Conservation (phyloP, 495 filamentous ascomycete species). For the Entonaema liquescens region DNA sequence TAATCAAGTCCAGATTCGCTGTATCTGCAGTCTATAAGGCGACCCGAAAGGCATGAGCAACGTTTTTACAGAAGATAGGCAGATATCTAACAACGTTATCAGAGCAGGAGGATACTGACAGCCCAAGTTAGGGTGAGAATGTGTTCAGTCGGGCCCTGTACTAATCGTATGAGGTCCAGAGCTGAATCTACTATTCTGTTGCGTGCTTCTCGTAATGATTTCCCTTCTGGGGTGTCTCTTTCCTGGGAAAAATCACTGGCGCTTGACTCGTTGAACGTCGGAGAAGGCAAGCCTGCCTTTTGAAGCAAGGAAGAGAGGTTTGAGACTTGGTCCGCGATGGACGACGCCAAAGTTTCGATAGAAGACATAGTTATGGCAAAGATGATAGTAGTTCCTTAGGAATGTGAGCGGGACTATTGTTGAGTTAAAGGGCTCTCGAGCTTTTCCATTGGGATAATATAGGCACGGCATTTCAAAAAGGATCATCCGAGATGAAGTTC, state of each 20-base stretch:
- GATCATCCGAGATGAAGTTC: neutral
- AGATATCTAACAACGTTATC: neutral
- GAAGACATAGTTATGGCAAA: slow-evolving; percentile 11
- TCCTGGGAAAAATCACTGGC: slow-evolving; percentile 24
- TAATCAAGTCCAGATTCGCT: slow-evolving; percentile 20
- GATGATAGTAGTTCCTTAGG: neutral
- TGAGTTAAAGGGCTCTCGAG: neutral
- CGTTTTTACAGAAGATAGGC: neutral
- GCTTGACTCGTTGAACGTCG: slow-evolving; percentile 29
- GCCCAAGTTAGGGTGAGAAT: slow-evolving; percentile 27
- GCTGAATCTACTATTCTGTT: slow-evolving; percentile 25
- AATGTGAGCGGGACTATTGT: neutral
- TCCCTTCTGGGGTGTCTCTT: slow-evolving; percentile 14
- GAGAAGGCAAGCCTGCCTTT: slow-evolving; percentile 21
- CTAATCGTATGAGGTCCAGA: slow-evolving; percentile 28
- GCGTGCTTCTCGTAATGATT: slow-evolving; percentile 21
- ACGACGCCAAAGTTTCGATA: slow-evolving; percentile 19
- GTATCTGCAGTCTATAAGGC: slow-evolving; percentile 11
- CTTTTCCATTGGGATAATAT: neutral
- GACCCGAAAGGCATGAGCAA: neutral
- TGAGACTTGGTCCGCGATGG: slow-evolving; percentile 23
- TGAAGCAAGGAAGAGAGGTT: slow-evolving; percentile 20
- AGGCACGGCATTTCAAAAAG: neutral
- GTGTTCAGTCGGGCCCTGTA: slow-evolving; percentile 30
- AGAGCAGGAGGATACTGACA: slow-evolving; percentile 17